phyloP scores from a whole-genome alignment of 2,329 filamentous ascomycete species.

The Albophoma yamanashiensis region DNA sequence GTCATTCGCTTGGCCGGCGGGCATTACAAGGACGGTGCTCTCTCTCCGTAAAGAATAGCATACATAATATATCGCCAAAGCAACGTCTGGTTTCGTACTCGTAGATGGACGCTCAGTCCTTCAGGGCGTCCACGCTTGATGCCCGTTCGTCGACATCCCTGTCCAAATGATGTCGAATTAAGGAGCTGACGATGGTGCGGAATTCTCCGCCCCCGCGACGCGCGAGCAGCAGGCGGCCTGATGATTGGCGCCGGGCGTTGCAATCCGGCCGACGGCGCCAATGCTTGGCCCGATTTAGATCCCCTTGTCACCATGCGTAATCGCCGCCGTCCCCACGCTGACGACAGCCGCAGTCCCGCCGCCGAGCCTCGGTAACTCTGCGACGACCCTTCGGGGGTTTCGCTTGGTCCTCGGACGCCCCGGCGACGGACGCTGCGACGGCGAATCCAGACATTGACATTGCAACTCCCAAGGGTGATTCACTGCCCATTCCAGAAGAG shows the following conservation, averaged over 20 bases:
- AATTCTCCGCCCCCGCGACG: background rate
- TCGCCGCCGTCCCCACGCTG: too few relatives aligned
- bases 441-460: background rate
- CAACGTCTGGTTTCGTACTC: too few relatives aligned
- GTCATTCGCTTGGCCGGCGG: background rate
- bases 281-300: background rate
- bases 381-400: background rate
- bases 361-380: slow-evolving; percentile 2
- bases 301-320: too few relatives aligned
- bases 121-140: background rate
- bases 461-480: background rate
- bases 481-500: background rate
- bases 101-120: background rate
- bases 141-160: background rate
- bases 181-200: background rate
- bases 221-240: background rate
- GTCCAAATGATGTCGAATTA: background rate
- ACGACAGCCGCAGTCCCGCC: background rate
- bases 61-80: background rate
- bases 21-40: background rate
- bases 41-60: background rate
- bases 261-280: background rate
- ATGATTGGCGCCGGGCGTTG: background rate
- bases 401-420: too few relatives aligned
- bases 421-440: background rate